A percentile compares a stretch with the other conserved stretches of the same genome.
These are phyloP conservation scores for Lasiosphaeria ovina DNA, from an alignment of 495 filamentous ascomycete species.

Conservation along the genomic window DNA sequence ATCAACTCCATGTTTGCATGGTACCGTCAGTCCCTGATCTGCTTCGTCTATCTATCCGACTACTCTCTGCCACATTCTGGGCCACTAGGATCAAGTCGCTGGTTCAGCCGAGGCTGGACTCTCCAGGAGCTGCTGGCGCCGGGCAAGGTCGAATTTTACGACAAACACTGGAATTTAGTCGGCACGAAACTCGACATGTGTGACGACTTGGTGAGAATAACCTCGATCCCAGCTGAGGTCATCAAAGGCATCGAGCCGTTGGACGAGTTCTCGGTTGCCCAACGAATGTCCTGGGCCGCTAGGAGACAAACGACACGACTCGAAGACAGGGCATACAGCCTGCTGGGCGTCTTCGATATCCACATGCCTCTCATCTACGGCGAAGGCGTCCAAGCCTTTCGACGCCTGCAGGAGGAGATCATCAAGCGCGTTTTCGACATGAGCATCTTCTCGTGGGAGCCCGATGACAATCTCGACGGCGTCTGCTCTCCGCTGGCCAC, in stretches of 20 bases:
- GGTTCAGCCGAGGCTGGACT: conserved; percentile 17
- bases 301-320: conserved; percentile 15
- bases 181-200: background rate
- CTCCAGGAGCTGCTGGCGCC: conserved; percentile 16
- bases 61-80: background rate
- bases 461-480: too few relatives aligned
- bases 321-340: conserved; percentile 28
- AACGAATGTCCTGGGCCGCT: conserved; percentile 28
- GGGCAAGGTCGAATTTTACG: conserved; percentile 7
- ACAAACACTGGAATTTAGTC: background rate
- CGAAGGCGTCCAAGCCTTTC: conserved; percentile 21
- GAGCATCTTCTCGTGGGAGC: too few relatives aligned
- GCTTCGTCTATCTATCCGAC: conserved; percentile 33
- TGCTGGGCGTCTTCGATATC: conserved; percentile 27
- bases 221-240: background rate
- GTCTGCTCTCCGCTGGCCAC: too few relatives aligned
- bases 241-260: background rate
- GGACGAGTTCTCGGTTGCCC: conserved; percentile 12
- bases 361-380: conserved; percentile 26
- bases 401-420: conserved; percentile 22
- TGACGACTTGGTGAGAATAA: background rate
- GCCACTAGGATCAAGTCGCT: background rate
- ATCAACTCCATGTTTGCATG: conserved; percentile 25
- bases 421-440: too few relatives aligned
- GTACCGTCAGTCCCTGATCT: conserved; percentile 33